Evolutionary conservation across 805 yeast genomes (phyloP), one percentile per base, ranked within the genome.

Genomic region (Kuraishia capsulata): DNA sequence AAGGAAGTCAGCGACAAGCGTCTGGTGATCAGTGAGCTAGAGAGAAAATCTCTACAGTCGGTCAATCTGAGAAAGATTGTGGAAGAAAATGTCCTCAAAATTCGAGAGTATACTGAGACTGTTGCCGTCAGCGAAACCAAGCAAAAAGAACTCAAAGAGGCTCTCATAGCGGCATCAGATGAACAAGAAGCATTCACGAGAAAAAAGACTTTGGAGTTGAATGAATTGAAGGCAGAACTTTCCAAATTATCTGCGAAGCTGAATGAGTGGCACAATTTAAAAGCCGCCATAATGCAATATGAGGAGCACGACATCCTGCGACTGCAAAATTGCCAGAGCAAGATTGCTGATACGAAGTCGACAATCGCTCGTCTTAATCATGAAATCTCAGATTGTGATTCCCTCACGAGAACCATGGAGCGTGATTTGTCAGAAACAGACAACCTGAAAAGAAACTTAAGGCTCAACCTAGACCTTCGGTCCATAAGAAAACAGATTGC

Each of bases 401-500:
- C 9, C 8, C 17, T 28, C 17, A 13, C 13, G 17, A 13, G 17
- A 14, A 17, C 18, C 31, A 35, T 14, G 20, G 20, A 11, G 13
- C 17, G 17, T 16, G 53, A 54, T 28, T 52, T 44, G 8, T 56
- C 58, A 23, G 76, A 66, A 38, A 61, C 55, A 37, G 66, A 60
- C 35, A 72, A 69, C 38, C 73, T 76, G 36, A 78, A 81, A 47
- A 71, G 86, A 23, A 76, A 76, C 40, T 60, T 86, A 6, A 62
- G 73, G 26, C 78, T 80, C 33, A 85, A 82, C 43, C 49, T 85
- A 25, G 85, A 81, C 42, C 61, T 78, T 11, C 56, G 80, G 10
- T 61, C 61, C 4, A 50, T 77, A 21, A 59, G 63, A 16, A 39
- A 35, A 1, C 71, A 76, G 39, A 46, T 73, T 0, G 49, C 46